Conservation (phyloP, 2,329 filamentous ascomycete species). For the Ceratocystis destructans region DNA sequence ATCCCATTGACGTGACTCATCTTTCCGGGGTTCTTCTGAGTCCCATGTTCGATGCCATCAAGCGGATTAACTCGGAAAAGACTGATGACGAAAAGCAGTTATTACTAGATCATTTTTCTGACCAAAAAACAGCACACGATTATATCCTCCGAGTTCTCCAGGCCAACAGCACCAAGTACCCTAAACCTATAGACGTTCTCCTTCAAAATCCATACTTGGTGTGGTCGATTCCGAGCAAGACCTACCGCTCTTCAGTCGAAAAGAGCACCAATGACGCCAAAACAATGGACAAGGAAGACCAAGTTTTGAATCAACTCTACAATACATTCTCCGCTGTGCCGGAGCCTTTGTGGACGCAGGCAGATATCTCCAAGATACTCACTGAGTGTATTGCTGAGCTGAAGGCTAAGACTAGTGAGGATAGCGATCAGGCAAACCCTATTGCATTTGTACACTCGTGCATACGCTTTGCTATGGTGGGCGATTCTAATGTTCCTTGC, state of each 20-base stretch:
- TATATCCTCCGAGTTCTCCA: conserved; percentile 18
- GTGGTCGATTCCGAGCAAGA: conserved; percentile 26
- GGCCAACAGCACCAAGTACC: conserved; percentile 16
- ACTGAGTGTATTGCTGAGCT: background rate
- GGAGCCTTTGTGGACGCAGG: conserved; percentile 21
- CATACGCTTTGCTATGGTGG: conserved; percentile 18
- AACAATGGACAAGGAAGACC: background rate
- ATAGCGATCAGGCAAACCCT: background rate
- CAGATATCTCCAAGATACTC: conserved; percentile 23
- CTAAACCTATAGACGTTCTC: conserved; percentile 20
- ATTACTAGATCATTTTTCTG: background rate
- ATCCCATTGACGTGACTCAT: conserved; percentile 15
- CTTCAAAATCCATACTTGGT: conserved; percentile 29
- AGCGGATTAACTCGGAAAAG: background rate
- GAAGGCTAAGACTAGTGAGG: background rate
- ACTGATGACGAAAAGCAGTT: background rate
- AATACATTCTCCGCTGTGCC: conserved; percentile 22
- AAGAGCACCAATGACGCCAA: background rate
- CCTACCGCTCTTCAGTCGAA: conserved; percentile 22
- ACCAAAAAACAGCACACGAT: conserved; percentile 2
- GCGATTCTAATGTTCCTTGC: conserved; percentile 14
- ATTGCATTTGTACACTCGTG: conserved; percentile 11
- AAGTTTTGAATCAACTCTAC: conserved; percentile 16
- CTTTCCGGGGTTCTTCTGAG: conserved; percentile 19
- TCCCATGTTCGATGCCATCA: conserved; percentile 17